Percentiles rank a stretch among this genome's conserved stretches.
Conservation (phyloP, 768 basidiomycete genomes). For the Pholiota microspora region DNA sequence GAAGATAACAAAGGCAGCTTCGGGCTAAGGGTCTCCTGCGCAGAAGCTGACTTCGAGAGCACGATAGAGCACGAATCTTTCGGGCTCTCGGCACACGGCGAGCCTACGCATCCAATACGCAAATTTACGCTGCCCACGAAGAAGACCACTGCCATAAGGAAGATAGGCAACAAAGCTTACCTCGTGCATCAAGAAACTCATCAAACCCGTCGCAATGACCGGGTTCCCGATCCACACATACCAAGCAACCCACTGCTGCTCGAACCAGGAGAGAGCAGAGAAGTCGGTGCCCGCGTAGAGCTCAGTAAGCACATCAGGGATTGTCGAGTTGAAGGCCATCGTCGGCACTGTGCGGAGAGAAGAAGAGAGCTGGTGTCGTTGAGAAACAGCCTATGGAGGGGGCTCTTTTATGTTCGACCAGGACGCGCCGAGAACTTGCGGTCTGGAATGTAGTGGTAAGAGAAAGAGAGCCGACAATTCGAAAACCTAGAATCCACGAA, state of each 20-base stretch:
- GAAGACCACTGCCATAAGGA: neutral
- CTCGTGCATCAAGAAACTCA: conserved; percentile 93
- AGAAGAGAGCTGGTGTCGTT: neutral
- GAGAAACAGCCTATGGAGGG: neutral
- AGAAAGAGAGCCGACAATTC: neutral
- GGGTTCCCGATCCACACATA: conserved; percentile 88
- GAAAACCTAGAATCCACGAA: no score
- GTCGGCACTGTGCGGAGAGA: conserved; percentile 4
- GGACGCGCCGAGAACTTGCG: neutral
- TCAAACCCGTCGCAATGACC: conserved; percentile 87
- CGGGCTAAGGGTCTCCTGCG: no score
- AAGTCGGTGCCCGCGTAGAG: conserved; percentile 63
- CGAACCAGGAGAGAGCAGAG: conserved; percentile 62
- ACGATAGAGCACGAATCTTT: no score
- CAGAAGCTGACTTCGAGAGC: no score
- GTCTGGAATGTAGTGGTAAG: conserved; percentile 8
- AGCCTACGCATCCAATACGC: no score
- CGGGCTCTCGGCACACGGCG: no score
- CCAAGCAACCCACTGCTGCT: conserved; percentile 83
- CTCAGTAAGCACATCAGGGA: conserved; percentile 13
- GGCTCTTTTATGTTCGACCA: conserved; percentile 3
- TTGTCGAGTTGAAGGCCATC: conserved; percentile 46
- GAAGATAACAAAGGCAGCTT: no score
- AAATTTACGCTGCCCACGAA: no score
- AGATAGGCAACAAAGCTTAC: conserved; percentile 40